Percentiles rank a stretch among this genome's conserved stretches.
Conservation (phyloP, 2,329 filamentous ascomycete species). For the Didymella lethalis region DNA sequence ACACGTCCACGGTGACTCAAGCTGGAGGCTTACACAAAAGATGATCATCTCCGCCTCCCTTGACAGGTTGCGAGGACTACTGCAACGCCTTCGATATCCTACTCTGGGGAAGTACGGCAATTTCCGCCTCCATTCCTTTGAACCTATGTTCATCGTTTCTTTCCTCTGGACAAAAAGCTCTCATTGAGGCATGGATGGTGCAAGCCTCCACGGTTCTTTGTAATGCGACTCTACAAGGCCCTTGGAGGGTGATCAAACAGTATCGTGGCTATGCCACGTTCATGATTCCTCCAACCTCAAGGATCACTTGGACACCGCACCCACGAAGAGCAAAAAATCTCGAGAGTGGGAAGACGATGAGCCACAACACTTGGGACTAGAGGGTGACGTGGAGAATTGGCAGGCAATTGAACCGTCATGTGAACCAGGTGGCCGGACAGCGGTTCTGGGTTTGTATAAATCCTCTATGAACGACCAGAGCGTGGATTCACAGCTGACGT, state of each 20-base stretch:
- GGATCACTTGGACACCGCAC: not conserved
- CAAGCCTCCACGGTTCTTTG: not conserved
- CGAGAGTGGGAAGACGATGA: not conserved
- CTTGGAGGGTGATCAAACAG: too few species aligned
- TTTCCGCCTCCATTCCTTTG: not conserved
- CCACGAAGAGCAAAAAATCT: not conserved
- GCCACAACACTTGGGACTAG: not conserved
- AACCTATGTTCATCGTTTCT: not conserved
- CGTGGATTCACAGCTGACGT: too few species aligned
- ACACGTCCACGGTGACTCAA: too few species aligned
- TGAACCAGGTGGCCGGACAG: not conserved
- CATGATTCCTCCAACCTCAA: not conserved
- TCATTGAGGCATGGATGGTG: not conserved
- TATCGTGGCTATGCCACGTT: too few species aligned
- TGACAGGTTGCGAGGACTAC: not conserved
- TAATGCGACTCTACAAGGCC: not conserved
- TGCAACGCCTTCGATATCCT: not conserved
- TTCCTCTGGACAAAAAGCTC: not conserved
- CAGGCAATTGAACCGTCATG: too few species aligned
- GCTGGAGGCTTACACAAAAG: too few species aligned
- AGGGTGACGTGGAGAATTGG: too few species aligned
- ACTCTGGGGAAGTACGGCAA: not conserved
- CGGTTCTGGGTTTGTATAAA: too few species aligned
- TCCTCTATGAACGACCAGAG: too few species aligned
- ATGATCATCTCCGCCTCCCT: too few species aligned